These are phyloP conservation scores for Juglanconis sp. DNA, from an alignment of 2,329 filamentous ascomycete species.

Conservation along the genomic window DNA sequence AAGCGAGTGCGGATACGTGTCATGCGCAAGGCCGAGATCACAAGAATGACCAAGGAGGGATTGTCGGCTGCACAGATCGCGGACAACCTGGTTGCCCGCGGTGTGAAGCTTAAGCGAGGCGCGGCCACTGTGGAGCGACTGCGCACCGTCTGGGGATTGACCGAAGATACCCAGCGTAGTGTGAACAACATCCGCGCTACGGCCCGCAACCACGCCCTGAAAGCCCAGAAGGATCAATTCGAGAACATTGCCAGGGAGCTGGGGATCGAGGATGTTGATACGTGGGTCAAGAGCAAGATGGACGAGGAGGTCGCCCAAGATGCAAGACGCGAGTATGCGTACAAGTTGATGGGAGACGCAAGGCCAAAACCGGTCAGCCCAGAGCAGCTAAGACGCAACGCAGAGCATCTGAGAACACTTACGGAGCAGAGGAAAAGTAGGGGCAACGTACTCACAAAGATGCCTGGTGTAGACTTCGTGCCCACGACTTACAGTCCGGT, in stretches of 20 bases:
- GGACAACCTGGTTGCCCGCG: constrained; percentile 9
- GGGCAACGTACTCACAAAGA: background rate
- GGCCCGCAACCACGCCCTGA: background rate
- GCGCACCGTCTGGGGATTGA: constrained; percentile 9
- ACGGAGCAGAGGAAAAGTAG: background rate
- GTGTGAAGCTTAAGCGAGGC: constrained; percentile 3
- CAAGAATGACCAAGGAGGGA: constrained; percentile 13
- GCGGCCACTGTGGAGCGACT: constrained; percentile 10
- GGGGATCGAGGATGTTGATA: constrained; percentile 3
- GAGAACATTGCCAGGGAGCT: constrained; percentile 13
- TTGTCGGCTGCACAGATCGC: constrained; percentile 6
- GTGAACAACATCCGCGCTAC: constrained; percentile 1
- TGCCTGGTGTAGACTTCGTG: background rate
- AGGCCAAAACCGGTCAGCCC: background rate
- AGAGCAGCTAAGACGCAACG: background rate
- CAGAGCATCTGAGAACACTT: background rate
- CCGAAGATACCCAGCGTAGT: background rate
- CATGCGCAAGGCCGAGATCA: constrained; percentile 15
- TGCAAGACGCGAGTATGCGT: constrained; percentile 4
- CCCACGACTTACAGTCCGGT: background rate
- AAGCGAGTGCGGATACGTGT: constrained; percentile 6
- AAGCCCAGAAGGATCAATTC: constrained; percentile 6
- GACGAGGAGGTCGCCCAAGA: constrained; percentile 4
- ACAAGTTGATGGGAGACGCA: constrained; percentile 10
- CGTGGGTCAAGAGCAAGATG: constrained; percentile 13